Evolutionary conservation across 805 yeast species (phyloP).

Genomic region (Ogataea corticis): DNA sequence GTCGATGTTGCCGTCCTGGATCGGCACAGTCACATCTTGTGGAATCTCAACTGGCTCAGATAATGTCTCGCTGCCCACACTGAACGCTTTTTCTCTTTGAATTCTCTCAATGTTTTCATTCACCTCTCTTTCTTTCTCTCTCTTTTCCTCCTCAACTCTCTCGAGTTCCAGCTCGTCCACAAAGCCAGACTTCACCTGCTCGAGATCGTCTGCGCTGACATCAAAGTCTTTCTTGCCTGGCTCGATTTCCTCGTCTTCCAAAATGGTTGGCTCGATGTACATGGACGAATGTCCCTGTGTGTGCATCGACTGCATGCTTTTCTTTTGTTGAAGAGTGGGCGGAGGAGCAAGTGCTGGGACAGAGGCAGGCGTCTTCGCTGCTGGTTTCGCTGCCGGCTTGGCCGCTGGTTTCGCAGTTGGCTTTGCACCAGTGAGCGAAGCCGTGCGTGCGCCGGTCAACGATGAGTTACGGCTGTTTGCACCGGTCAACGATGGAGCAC

Average conservation of each 20-base stretch:
- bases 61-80: constrained; percentile 7
- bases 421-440: not conserved
- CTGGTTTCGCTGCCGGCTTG: not conserved
- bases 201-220: constrained; percentile 21
- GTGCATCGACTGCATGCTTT: constrained; percentile 25
- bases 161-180: constrained; percentile 28
- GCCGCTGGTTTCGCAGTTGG: constrained; percentile 7
- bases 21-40: constrained; percentile 10
- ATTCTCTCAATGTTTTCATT: constrained; percentile 41
- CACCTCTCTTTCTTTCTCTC: constrained; percentile 40
- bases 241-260: constrained; percentile 24
- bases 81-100: constrained; percentile 30
- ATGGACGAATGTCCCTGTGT: constrained; percentile 20
- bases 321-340: constrained; percentile 19
- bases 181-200: constrained; percentile 26
- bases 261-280: constrained; percentile 23
- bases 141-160: constrained; percentile 32
- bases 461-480: not conserved
- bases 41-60: constrained; percentile 11
- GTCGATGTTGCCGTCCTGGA: constrained; percentile 9
- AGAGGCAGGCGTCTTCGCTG: not conserved
- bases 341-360: constrained; percentile 6
- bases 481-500: constrained; percentile 23
- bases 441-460: too few species aligned
- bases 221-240: constrained; percentile 1